These are phyloP conservation scores for Crithidia fasciculata DNA, from an alignment of 208 protist species.

Conservation along the genomic window DNA sequence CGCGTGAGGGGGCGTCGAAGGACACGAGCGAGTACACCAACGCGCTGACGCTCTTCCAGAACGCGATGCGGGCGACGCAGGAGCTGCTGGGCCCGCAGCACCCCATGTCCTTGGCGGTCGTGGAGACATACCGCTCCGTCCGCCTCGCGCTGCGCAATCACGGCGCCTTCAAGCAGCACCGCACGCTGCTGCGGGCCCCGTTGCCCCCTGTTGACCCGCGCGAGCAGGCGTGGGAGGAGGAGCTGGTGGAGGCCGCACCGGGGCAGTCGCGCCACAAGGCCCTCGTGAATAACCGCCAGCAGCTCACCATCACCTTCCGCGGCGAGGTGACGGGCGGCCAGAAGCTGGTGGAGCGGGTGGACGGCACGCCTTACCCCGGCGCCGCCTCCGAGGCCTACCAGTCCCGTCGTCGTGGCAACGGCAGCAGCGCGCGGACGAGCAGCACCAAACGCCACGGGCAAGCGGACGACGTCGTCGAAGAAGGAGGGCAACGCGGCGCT, in stretches of 20 bases:
- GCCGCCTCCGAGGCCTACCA: conserved; percentile 56
- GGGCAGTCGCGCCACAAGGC: conserved; percentile 59
- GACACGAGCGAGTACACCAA: conserved; percentile 76
- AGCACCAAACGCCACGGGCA: conserved; percentile 14
- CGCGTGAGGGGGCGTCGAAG: conserved; percentile 33
- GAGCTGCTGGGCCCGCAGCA: conserved; percentile 78
- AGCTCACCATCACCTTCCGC: conserved; percentile 87
- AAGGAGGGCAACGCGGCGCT: conserved; percentile 27
- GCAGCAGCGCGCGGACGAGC: conserved; percentile 13
- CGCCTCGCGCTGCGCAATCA: conserved; percentile 57
- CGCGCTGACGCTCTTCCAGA: conserved; percentile 74
- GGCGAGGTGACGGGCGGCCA: conserved; percentile 70
- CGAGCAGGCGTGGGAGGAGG: conserved; percentile 58
- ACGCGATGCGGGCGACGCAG: conserved; percentile 86
- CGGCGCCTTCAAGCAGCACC: conserved; percentile 82
- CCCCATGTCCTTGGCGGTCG: conserved; percentile 78
- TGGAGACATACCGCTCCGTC: conserved; percentile 72
- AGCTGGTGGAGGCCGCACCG: conserved; percentile 37
- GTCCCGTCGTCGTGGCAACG: conserved; percentile 9
- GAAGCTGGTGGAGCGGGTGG: conserved; percentile 72
- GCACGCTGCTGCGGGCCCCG: conserved; percentile 63
- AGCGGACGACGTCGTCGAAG: not conserved
- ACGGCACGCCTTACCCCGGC: conserved; percentile 68
- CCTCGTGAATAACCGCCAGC: conserved; percentile 51
- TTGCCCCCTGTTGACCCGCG: conserved; percentile 75